Base-by-base conservation (phyloP, 768 basidiomycete species). In the Boletus subparvulus region DNA sequence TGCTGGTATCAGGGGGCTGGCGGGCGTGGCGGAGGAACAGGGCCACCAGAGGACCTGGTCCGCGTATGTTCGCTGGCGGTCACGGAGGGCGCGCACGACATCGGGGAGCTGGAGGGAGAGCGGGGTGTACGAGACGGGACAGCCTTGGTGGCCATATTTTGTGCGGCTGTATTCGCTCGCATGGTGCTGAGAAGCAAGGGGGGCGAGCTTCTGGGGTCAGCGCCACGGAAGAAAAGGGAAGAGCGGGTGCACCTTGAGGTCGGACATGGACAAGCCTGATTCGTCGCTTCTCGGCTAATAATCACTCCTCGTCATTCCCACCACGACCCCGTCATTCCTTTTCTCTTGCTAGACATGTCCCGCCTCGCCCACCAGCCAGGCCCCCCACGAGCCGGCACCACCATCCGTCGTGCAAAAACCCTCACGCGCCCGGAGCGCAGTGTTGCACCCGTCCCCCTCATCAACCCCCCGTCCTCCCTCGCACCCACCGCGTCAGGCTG, bases 361-460 rank as follows among this genome's bases (percentile, higher is more conserved):
- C 65, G 37, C 46, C 44, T 67, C 32, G 52, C 53, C 13, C 54
- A 41, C 47, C 42, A 30, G 30, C 30, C 30, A n/a, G 26, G 12
- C 14, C 84, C 86, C 11, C 75, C 80, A 48, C 78, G 84, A 50
- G 73, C 80, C 32, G 82, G 80, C 44, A 73, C 83, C 46, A 88
- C 88, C 48, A 77, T 94, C 54, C 87, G 88, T 52, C 83, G 95
- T 52, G 92, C 91, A 69, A 99, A 98, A 80, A 99, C 97, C 7
- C 86, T 99, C 63, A 98, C 92, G 49, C 83, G 93, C 56, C 97
- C 97, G 66, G 97, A 99, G 77, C 86, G 97, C 55, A 82, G 91
- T 68, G 91, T 98, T 47, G 94, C 94, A 5, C 92, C 94, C 36
- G 89, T 90, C 16, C 95, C 96, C 6, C 87, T 99, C 66, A 95